Base-by-base conservation (phyloP, 495 filamentous ascomycete genomes). In the Hamigera avellanea region DNA sequence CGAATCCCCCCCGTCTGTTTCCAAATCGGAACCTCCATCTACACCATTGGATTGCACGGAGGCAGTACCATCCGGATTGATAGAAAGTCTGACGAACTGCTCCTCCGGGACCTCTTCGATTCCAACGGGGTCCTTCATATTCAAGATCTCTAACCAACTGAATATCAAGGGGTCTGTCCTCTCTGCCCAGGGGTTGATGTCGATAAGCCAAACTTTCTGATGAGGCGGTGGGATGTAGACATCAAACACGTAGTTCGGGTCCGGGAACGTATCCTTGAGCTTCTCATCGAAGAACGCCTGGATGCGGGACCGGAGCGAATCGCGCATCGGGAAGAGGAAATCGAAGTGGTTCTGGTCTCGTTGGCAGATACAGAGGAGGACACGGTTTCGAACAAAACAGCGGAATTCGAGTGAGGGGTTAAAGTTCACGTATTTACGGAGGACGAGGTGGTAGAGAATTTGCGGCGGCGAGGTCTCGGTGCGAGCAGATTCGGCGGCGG, bases 181-280 rank as follows among this genome's bases (percentile, higher is more conserved):
- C 35, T 73, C 77, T 8, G 91, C 93, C 83, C 91, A 99, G 0
- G 91, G 86, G 44, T 99, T 96, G 35, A 99, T 78, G 53, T 99
- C 91, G 23, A 96, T 77, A 17, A 99, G 62, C 66, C 88, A 80
- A 0, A 93, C 85, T 14, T 78, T 64, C 44, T 80, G 70, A 38
- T 81, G 73, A 3, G 83, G 81, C 32, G 80, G 76, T 3, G 86
- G 89, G 8, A 96, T 68, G 45, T 95, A 96, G 15, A 74, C 81
- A 56, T 99, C 91, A 43, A 99, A 95, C 0, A 77, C 75, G 40
- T 91, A 96, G 53, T 75, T 78, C 5, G 70, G 63, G 46, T 95
- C 93, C 0, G 81, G 81, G 54, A 96, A 96, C 0, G 73, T 81
- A 35, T 75, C 61, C n/a, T 73, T 66, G 30, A 95, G 55, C 32